Evolutionary conservation across 768 basidiomycete species (phyloP).

Genomic region (Rhodotorula kratochvilovae): DNA sequence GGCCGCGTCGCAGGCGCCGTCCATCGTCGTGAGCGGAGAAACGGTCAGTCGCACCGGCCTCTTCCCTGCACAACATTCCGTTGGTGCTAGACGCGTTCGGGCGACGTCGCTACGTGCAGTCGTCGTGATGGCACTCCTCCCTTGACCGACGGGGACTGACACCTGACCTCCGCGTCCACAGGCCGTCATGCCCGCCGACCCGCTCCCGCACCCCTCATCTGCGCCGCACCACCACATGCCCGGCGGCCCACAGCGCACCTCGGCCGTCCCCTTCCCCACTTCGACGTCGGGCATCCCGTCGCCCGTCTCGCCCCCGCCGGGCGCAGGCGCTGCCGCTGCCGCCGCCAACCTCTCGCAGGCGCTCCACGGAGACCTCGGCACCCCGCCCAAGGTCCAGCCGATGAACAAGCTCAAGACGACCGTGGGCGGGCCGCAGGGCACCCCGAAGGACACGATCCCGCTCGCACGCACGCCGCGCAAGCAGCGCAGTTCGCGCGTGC

Average conservation of each 20-base stretch:
- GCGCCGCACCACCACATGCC: slow-evolving; percentile 46
- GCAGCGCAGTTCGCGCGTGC: slow-evolving; percentile 93
- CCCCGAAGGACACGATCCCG: slow-evolving; percentile 93
- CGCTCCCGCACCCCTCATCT: slow-evolving; percentile 49
- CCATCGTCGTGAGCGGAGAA: slow-evolving; percentile 34
- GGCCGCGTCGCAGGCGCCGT: slow-evolving; percentile 12
- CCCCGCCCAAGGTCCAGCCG: slow-evolving; percentile 46
- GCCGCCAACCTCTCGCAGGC: slow-evolving; percentile 1
- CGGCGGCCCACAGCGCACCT: slow-evolving; percentile 31
- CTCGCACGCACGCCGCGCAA: slow-evolving; percentile 87
- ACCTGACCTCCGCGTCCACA: background rate
- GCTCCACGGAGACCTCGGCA: slow-evolving; percentile 34
- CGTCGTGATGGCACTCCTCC: no score
- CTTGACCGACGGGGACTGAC: background rate
- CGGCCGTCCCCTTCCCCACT: slow-evolving; percentile 34
- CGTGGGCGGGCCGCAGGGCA: slow-evolving; percentile 48
- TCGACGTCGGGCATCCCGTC: slow-evolving; percentile 8
- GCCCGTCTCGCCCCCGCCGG: slow-evolving; percentile 24
- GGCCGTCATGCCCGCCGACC: slow-evolving; percentile 50
- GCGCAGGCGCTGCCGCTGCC: background rate
- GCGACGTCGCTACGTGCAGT: no score
- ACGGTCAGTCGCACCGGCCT: slow-evolving; percentile 3
- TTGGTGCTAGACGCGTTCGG: no score
- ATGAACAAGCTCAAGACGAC: slow-evolving; percentile 46
- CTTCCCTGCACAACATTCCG: no score